Percentiles rank a stretch among this genome's conserved stretches.
Evolutionary conservation across 805 yeast genomes (phyloP).

Genomic region (Saccharomyces paradoxus): DNA sequence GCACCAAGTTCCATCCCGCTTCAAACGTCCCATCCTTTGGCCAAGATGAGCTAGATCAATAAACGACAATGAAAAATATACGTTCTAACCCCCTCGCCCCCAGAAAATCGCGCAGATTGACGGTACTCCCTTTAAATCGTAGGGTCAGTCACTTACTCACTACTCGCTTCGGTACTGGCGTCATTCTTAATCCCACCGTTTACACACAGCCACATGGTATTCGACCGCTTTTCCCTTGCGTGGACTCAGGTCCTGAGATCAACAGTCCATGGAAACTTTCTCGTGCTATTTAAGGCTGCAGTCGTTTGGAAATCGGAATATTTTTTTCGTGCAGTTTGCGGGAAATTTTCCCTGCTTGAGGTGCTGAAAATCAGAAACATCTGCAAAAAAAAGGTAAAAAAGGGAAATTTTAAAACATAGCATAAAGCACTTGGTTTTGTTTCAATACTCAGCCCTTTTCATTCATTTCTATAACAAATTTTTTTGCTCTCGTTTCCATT

Average conservation of each 20-base stretch:
- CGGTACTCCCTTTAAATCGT: neutral
- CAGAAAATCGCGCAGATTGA: neutral
- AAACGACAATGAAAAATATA: neutral
- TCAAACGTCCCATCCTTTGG: constrained; percentile 24
- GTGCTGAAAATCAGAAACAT: neutral
- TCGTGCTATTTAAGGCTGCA: neutral
- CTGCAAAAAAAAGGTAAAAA: neutral
- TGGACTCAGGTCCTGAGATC: neutral
- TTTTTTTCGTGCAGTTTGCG: neutral
- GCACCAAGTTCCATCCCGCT: neutral
- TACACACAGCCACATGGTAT: neutral
- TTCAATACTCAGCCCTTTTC: neutral
- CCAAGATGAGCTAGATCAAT: constrained; percentile 22
- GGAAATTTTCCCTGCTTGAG: neutral
- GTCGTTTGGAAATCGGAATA: neutral
- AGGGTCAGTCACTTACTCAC: neutral
- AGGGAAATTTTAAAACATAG: neutral
- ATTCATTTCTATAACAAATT: neutral
- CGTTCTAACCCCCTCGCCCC: neutral
- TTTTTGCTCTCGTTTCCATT: neutral
- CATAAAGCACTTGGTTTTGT: neutral
- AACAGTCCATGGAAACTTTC: neutral
- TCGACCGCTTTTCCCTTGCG: neutral
- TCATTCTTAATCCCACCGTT: neutral
- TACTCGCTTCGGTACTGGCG: neutral